Evolutionary conservation across 306 rosid genomes (phyloP).

Genomic region (Leucaena leucocephala): DNA sequence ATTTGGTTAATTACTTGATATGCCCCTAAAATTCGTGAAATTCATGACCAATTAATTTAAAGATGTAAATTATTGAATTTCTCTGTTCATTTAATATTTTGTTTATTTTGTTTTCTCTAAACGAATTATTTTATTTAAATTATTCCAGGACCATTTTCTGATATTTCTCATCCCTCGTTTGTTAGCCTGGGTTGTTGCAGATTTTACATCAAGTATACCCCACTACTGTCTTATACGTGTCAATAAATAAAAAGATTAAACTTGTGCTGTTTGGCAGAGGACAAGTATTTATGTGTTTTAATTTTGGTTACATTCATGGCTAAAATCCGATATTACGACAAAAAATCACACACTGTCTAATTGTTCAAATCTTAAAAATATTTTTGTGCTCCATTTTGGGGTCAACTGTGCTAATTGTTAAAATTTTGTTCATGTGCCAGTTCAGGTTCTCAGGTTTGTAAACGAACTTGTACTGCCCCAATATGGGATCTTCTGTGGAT

Average conservation of each 20-base stretch:
- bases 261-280: not conserved
- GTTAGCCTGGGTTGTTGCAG: conserved; percentile 5
- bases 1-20: not conserved
- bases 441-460: conserved; percentile 51
- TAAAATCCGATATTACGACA: not conserved
- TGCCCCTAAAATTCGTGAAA: not conserved
- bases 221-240: not conserved
- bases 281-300: not conserved
- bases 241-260: not conserved
- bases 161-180: conserved; percentile 1
- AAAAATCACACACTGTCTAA: not conserved
- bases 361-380: not conserved
- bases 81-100: conserved; percentile 9
- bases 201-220: not conserved
- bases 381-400: conserved; percentile 27
- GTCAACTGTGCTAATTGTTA: conserved; percentile 26
- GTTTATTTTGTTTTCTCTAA: conserved; percentile 11
- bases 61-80: not conserved
- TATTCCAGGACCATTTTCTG: conserved; percentile 3
- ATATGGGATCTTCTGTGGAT: conserved; percentile 55
- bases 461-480: conserved; percentile 31
- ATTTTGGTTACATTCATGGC: conserved; percentile 21
- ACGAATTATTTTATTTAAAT: not conserved
- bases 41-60: conserved; percentile 6
- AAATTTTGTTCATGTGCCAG: conserved; percentile 27